phyloP scores from a whole-genome alignment of 768 basidiomycete genomes.

The Guyanaporus albipodus region DNA sequence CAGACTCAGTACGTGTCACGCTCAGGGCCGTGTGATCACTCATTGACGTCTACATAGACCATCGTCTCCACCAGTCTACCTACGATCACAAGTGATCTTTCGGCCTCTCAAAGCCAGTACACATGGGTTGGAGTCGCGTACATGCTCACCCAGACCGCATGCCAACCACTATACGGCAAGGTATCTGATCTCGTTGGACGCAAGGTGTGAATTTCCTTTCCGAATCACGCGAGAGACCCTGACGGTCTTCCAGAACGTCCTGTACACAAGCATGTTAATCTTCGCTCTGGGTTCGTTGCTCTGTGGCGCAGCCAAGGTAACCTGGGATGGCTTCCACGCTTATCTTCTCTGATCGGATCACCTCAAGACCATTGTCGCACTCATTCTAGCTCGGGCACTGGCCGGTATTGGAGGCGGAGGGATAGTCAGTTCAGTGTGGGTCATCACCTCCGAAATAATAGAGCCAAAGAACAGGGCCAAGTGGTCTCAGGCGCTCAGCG shows the following conservation, averaged over 20 bases:
- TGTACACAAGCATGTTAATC: conserved; percentile 69
- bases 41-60: conserved; percentile 34
- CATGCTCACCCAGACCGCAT: conserved; percentile 82
- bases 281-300: conserved; percentile 78
- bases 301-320: conserved; percentile 71
- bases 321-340: conserved; percentile 13
- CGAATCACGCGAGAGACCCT: not conserved
- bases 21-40: not conserved
- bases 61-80: conserved; percentile 84
- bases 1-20: conserved; percentile 61
- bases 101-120: conserved; percentile 67
- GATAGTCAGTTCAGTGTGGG: conserved; percentile 83
- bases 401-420: conserved; percentile 87
- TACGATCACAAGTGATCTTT: conserved; percentile 68
- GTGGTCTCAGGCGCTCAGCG: conserved; percentile 81
- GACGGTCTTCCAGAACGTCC: conserved; percentile 45
- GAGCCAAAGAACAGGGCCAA: conserved; percentile 64
- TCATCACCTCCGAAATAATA: conserved; percentile 82
- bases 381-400: conserved; percentile 60
- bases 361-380: conserved; percentile 45
- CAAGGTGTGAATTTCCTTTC: conserved; percentile 47
- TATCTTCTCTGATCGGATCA: conserved; percentile 17
- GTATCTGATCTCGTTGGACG: conserved; percentile 77
- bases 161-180: conserved; percentile 78
- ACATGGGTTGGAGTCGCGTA: conserved; percentile 86